phyloP scores from a whole-genome alignment of 2,329 filamentous ascomycete genomes.

The Colletotrichum sp. region DNA sequence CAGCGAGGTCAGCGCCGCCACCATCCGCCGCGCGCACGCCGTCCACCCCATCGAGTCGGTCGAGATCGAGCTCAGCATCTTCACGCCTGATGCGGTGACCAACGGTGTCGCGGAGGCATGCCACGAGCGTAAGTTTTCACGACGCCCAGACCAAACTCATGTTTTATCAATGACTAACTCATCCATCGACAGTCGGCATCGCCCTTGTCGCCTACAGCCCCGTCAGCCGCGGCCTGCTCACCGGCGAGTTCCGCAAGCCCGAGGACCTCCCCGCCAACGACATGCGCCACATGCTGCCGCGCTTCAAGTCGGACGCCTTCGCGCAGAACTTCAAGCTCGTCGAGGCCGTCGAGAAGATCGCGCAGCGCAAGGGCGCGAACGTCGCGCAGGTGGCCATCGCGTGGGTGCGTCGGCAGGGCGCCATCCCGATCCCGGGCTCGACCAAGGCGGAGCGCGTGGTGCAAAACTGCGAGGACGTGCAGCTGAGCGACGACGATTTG shows the following conservation, averaged over 20 bases:
- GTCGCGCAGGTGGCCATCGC: conserved; percentile 59
- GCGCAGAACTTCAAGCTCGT: conserved; percentile 55
- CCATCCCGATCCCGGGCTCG: conserved; percentile 70
- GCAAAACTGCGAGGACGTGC: conserved; percentile 61
- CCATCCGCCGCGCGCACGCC: conserved; percentile 41
- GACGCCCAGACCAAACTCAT: not conserved
- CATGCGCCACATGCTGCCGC: conserved; percentile 47
- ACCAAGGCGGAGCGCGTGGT: conserved; percentile 59
- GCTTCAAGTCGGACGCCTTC: conserved; percentile 57
- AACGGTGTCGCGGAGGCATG: conserved; percentile 43
- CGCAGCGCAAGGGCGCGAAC: conserved; percentile 52
- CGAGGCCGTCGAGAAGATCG: conserved; percentile 49
- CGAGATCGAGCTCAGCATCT: conserved; percentile 51
- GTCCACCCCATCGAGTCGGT: conserved; percentile 44
- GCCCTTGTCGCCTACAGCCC: conserved; percentile 55
- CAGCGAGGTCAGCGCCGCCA: conserved; percentile 44
- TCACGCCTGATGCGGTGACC: conserved; percentile 41
- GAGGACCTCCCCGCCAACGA: conserved; percentile 50
- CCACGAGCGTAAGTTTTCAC: conserved; percentile 40
- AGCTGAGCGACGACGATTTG: conserved; percentile 55
- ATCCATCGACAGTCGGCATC: conserved; percentile 29
- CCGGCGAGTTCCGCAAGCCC: conserved; percentile 43
- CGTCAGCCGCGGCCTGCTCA: conserved; percentile 55
- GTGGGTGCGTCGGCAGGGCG: conserved; percentile 58
- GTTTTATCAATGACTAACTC: conserved; percentile 19